These are phyloP conservation scores for Eremochloa ophiuroides DNA, from an alignment of 176 grass and related monocot species.

Conservation along the genomic window DNA sequence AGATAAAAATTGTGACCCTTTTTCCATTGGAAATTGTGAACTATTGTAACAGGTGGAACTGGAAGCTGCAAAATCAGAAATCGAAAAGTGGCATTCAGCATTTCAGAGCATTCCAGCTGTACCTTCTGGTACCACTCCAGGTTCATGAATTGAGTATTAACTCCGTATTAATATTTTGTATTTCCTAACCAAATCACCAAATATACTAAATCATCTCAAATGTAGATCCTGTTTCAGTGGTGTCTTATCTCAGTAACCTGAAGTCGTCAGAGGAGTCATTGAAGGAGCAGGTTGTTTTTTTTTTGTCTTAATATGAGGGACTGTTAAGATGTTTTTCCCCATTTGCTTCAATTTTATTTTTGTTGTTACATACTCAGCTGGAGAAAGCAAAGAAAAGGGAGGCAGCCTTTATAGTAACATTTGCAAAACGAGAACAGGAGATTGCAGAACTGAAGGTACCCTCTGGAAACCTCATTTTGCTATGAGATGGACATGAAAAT, in stretches of 20 bases:
- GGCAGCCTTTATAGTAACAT: conserved; percentile 93
- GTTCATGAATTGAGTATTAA: conserved; percentile 32
- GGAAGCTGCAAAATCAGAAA: conserved; percentile 77
- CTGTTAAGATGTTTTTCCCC: not conserved
- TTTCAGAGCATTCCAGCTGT: conserved; percentile 78
- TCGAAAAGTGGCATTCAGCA: conserved; percentile 88
- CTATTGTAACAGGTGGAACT: conserved; percentile 53
- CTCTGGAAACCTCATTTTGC: not conserved
- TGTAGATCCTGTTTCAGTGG: conserved; percentile 74
- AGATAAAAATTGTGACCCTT: not conserved
- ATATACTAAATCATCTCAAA: conserved; percentile 25
- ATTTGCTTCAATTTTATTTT: conserved; percentile 1
- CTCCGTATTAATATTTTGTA: conserved; percentile 6
- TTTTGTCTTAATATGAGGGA: not conserved
- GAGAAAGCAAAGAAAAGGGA: conserved; percentile 99
- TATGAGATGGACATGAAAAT: not conserved
- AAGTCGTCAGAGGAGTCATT: conserved; percentile 96
- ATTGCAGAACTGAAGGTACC: conserved; percentile 91
- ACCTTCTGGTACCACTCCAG: conserved; percentile 64
- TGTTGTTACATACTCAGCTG: conserved; percentile 52
- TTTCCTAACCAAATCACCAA: not conserved
- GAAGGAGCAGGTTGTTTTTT: conserved; percentile 77
- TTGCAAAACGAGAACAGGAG: conserved; percentile 97
- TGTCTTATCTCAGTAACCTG: conserved; percentile 78
- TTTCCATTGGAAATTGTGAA: conserved; percentile 4